Evolutionary conservation across 352 stramenopile species (phyloP), one percentile per base, ranked within the genome.

Genomic region (Saprolegnia parasitica): DNA sequence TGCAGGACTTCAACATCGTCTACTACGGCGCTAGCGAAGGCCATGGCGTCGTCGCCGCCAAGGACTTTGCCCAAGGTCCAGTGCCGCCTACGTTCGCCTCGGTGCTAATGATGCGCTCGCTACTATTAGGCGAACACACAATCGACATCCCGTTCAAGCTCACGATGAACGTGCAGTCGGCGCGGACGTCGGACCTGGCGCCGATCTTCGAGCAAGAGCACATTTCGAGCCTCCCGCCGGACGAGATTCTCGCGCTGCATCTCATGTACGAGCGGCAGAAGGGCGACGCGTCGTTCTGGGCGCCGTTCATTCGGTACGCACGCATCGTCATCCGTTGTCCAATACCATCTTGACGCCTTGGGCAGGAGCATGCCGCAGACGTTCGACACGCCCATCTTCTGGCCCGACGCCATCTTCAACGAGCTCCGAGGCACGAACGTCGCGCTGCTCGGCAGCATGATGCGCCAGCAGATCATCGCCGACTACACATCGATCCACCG

Each of bases 401-500:
- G 82, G 82, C 72, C 64, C 15, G 77, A 86, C 26, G 46, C 55
- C 13, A 73, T 87, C 52, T 70, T 88, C 18, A 64, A 73, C 3
- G 74, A 84, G 70, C 66, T 90, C 16, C 70, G 78, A 56, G 78
- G 76, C 54, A 84, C 78, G 8, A 87, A 88, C 60, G 81, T 86
- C 37, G 58, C 81, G 60, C 67, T 88, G n/a, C 71, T 88, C 6
- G 80, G 77, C 6, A 72, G 80, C 55, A 76, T 92, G 65, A 92
- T 92, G 84, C 78, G 83, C 63, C 49, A 77, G 23, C 84, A 86
- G 63, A 71, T 92, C 9, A 42, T 76, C 11, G 68, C 74, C 11
- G 84, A 91, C 72, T 91, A 86, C 71, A 73, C 83, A 10, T 76
- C 74, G 55, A 78, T 91, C 45, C 81, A 90, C 64, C 47, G 75